Evolutionary conservation across 2,329 filamentous ascomycete species (phyloP), one percentile per base, ranked within the genome.

Genomic region (Ascochyta clinopodiicola): DNA sequence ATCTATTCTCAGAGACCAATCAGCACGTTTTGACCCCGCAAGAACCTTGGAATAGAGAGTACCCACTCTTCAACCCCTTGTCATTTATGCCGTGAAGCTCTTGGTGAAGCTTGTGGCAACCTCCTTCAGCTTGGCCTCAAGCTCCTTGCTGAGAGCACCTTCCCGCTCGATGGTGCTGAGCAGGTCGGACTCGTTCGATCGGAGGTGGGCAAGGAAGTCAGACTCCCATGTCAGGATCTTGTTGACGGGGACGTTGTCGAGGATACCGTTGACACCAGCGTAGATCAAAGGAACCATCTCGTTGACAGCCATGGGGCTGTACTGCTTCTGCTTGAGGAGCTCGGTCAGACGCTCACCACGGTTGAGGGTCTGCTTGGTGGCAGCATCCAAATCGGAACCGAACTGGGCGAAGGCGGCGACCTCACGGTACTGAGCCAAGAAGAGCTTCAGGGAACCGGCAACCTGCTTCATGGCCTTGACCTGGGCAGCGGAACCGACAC

Each of bases 381-480:
- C 88, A 73, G 95, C 95, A 84, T 99, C 95, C 71, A 99, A 86
- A 86, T 99, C 95, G 78, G 95, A 99, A 89, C 95, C 95, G 88
- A 99, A 99, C 84, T 99, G 95, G 74, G 95, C 94, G 83, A 99
- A 99, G 73, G 95, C 95, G 76, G 95, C 95, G 64, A 99, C 95
- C 83, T 99, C 95, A 95, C 95, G 95, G 88, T 99, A 99, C 86
- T 99, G 95, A 75, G 95, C 95, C 90, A 99, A 91, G 92, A 98
- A 99, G 74, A 99, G 92, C 89, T 99, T 99, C 78, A 99, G 86
- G 71, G 94, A 98, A 88, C 95, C 95, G 77, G 95, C 95, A 74
- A 99, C 95, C 87, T 99, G 95, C 89, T 99, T 99, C 95, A 99
- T 99, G 84, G 95, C 93, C 91, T 98, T 99, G 81, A 98, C 88